Evolutionary conservation across 495 filamentous ascomycete genomes (phyloP), one percentile per base, ranked within the genome.

Genomic region (Peziza echinospora): DNA sequence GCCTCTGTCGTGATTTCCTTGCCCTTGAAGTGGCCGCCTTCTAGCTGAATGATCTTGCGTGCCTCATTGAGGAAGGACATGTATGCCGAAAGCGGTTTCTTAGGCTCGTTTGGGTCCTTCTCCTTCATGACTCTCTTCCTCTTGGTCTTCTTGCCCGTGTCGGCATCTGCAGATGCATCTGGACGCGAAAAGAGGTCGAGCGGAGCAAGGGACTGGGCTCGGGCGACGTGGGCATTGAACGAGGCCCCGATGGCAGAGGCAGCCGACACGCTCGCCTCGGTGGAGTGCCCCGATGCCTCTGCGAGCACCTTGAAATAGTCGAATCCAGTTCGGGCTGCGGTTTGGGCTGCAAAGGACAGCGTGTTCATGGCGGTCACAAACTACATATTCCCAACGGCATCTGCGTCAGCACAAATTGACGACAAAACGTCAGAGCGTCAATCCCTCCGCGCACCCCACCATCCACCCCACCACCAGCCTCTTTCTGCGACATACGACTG

Each of bases 61-160:
- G 83, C 84, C 26, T 75, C 75, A 54, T 89, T 76, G 68, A 89
- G 83, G 66, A 81, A 96, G 26, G 94, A 66, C 67, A 97, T 93
- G 65, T 84, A 94, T 0, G 89, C 84, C 16, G 89, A 94, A 51
- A 93, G 60, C 19, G 89, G 84, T 16, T 85, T 74, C 71, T 93
- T 93, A 44, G 89, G 89, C 10, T 85, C 84, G 60, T 93, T 91
- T 48, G 87, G 87, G 61, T 97, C 91, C 49, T 47, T 51, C 4
- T 26, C 17, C 34, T 51, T 51, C n/a, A 46, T 34, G 30, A 11
- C 30, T 49, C 82, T 78, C 74, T 86, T 89, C 67, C 82, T 82
- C 68, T 78, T 83, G n/a, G n/a, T n/a, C 64, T 77, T 78, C 57
- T 49, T 47, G 39, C 26, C 40, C 40, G 28, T 5, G 30, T 17